These are phyloP conservation scores for Diaporthe longicolla DNA, from an alignment of 2,329 filamentous ascomycete species.

Conservation along the genomic window DNA sequence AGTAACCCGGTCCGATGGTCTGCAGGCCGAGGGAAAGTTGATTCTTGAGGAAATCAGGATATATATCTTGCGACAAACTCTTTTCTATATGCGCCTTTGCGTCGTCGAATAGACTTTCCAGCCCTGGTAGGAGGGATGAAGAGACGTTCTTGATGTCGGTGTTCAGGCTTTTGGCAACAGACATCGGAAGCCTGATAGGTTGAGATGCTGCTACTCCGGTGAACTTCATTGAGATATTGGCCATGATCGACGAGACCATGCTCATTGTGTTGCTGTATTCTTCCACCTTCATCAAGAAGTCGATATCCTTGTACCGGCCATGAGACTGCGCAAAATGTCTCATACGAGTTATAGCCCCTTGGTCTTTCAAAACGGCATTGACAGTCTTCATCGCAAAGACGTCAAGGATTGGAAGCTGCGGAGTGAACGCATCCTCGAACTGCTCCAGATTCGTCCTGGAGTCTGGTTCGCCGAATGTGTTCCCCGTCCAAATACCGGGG, in stretches of 20 bases:
- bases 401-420: constrained; percentile 34
- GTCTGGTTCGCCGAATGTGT: constrained; percentile 31
- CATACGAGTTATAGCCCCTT: constrained; percentile 26
- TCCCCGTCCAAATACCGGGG: constrained; percentile 12
- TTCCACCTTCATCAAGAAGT: constrained; percentile 35
- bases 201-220: constrained; percentile 33
- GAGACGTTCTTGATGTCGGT: constrained; percentile 35
- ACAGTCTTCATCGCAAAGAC: constrained; percentile 35
- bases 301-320: constrained; percentile 32
- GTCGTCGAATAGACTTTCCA: constrained; percentile 36
- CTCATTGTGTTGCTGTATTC: constrained; percentile 26
- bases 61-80: constrained; percentile 31
- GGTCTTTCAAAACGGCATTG: constrained; percentile 28
- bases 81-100: constrained; percentile 11
- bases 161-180: constrained; percentile 18
- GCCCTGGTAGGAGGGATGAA: constrained; percentile 8
- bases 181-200: constrained; percentile 32
- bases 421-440: constrained; percentile 8
- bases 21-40: constrained; percentile 36
- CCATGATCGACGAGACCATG: constrained; percentile 11
- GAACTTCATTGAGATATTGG: constrained; percentile 25
- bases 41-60: constrained; percentile 39
- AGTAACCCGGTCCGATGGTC: constrained; percentile 30
- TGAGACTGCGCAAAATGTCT: constrained; percentile 28
- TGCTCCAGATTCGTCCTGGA: constrained; percentile 35